Conservation (phyloP, 371 early-diverging fungal species). For the Chytridium lagenaria region DNA sequence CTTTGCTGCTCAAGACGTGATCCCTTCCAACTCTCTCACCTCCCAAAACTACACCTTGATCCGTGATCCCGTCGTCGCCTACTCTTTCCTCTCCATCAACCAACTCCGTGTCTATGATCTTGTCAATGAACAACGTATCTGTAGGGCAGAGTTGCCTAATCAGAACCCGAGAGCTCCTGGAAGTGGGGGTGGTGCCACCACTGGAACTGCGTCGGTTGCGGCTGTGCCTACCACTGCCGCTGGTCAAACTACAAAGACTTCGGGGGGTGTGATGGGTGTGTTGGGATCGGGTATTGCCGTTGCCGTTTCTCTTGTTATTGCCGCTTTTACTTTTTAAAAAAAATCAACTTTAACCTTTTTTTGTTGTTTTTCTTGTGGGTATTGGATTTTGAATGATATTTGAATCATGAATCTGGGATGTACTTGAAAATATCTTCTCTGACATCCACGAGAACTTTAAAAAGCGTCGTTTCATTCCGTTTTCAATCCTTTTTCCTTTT, state of each 20-base stretch:
- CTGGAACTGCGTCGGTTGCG: not conserved
- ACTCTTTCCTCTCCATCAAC: conserved; percentile 20
- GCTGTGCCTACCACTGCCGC: not conserved
- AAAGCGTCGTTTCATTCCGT: not conserved
- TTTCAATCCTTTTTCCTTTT: not conserved
- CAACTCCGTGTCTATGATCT: conserved; percentile 12
- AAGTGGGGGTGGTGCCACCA: not conserved
- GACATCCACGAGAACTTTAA: not conserved
- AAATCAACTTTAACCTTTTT: not conserved
- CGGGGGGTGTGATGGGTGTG: not conserved
- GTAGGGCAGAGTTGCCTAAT: conserved; percentile 4
- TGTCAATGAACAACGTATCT: conserved; percentile 1
- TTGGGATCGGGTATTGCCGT: not conserved
- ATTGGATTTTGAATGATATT: too few relatives aligned
- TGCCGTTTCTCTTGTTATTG: not conserved
- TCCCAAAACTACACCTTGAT: not conserved
- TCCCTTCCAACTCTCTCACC: not conserved
- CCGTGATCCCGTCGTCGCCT: not conserved
- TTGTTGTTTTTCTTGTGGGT: too few relatives aligned
- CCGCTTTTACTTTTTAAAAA: not conserved
- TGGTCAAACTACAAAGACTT: not conserved
- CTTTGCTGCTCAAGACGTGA: not conserved
- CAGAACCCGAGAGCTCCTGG: not conserved
- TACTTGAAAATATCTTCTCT: too few relatives aligned
- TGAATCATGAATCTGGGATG: too few relatives aligned